Conservation (phyloP, 2,329 filamentous ascomycete species). For the Aureobasidium sp. region DNA sequence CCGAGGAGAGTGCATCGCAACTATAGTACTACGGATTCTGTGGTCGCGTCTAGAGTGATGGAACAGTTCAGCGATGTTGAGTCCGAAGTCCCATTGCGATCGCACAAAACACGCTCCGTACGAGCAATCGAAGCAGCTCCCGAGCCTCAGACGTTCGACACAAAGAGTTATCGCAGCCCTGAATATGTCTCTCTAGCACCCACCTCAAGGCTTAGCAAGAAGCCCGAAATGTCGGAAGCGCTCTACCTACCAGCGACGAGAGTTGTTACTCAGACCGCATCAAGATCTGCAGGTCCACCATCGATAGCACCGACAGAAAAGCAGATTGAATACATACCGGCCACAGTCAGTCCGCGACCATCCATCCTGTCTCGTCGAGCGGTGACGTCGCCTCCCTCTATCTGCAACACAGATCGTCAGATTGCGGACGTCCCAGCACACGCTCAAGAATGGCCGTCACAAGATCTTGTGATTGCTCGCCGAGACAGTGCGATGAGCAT, state of each 20-base stretch:
- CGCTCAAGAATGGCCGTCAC: background rate
- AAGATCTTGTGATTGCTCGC: conserved; percentile 18
- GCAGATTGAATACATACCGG: conserved; percentile 31
- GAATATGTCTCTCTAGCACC: conserved; percentile 25
- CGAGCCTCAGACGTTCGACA: conserved; percentile 17
- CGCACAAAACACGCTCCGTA: background rate
- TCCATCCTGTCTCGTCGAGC: conserved; percentile 12
- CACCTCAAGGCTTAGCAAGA: background rate
- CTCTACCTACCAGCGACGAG: background rate
- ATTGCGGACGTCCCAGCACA: conserved; percentile 1
- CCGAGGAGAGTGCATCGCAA: conserved; percentile 27
- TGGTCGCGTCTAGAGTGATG: conserved; percentile 17
- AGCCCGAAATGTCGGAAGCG: background rate
- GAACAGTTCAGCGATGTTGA: conserved; percentile 23
- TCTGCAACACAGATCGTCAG: conserved; percentile 21
- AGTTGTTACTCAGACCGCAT: background rate
- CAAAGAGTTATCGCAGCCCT: conserved; percentile 29
- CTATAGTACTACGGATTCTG: conserved; percentile 31
- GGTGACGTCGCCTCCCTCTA: conserved; percentile 24
- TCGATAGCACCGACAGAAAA: conserved; percentile 17
- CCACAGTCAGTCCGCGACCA: conserved; percentile 23
- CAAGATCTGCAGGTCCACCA: conserved; percentile 13
- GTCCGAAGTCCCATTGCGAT: conserved; percentile 22
- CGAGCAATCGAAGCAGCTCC: conserved; percentile 34
- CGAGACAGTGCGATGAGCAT: conserved; percentile 21